These are phyloP conservation scores for Plasmodium falciparum DNA, from an alignment of 169 alveolate genomes.

Conservation along the genomic window DNA sequence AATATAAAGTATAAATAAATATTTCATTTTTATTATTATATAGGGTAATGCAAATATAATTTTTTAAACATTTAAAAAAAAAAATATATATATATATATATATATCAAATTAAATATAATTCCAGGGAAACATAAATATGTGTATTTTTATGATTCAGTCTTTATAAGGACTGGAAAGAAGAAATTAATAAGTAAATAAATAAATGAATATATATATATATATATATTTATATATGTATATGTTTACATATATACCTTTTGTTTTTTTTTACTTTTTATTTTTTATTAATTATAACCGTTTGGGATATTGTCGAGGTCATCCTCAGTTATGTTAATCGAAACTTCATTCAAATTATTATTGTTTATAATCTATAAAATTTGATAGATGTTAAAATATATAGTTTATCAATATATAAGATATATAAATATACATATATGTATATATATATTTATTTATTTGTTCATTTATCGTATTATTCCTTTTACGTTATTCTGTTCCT, in stretches of 20 bases:
- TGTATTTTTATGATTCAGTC: constrained; percentile 34
- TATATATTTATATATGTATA: not conserved
- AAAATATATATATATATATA: not conserved
- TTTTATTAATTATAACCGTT: constrained; percentile 20
- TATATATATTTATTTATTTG: not conserved
- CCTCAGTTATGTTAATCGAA: constrained; percentile 55
- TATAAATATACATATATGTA: not conserved
- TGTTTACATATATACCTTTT: not conserved
- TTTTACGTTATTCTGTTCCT: constrained; percentile 41
- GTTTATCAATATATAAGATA: not conserved
- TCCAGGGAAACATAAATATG: not conserved
- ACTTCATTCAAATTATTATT: constrained; percentile 60
- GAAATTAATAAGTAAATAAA: not conserved
- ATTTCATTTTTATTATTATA: too few species aligned
- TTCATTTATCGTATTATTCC: not conserved
- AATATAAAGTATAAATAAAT: too few species aligned
- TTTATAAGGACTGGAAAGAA: constrained; percentile 46
- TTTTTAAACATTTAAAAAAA: not conserved
- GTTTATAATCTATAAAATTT: constrained; percentile 28
- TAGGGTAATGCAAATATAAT: not conserved
- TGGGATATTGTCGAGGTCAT: constrained; percentile 53
- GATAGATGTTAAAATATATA: constrained; percentile 1
- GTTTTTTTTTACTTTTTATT: constrained; percentile 6
- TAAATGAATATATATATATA: not conserved
- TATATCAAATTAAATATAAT: not conserved